Conservation (phyloP, 257 asterid species). For the Scutellaria baicalensis region DNA sequence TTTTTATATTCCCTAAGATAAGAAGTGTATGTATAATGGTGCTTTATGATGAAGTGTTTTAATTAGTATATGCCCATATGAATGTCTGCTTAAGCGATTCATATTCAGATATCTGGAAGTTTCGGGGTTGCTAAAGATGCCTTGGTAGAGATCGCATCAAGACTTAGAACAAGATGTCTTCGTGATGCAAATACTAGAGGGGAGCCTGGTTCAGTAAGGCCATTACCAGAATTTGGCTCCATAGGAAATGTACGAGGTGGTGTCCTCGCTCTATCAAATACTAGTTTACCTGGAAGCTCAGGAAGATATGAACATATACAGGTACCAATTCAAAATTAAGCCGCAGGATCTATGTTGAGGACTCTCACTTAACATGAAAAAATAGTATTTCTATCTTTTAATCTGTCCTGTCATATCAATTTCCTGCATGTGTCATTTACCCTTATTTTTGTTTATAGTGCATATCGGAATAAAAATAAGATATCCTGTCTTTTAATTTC, state of each 20-base stretch:
- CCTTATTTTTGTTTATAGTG: too few species aligned
- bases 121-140: constrained; percentile 70
- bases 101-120: constrained; percentile 64
- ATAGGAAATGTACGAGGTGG: constrained; percentile 31
- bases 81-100: constrained; percentile 9
- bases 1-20: constrained; percentile 3
- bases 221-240: constrained; percentile 41
- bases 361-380: neutral
- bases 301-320: constrained; percentile 47
- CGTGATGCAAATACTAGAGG: constrained; percentile 46
- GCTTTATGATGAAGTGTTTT: constrained; percentile 1
- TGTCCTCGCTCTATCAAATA: constrained; percentile 29
- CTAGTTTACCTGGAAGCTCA: constrained; percentile 35
- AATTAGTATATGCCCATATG: neutral
- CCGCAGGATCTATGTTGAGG: neutral
- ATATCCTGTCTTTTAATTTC: too few species aligned
- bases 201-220: constrained; percentile 43
- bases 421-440: too few species aligned
- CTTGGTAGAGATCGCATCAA: constrained; percentile 65
- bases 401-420: neutral
- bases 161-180: constrained; percentile 65
- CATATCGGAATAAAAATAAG: too few species aligned
- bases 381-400: neutral
- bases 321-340: constrained; percentile 28
- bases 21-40: constrained; percentile 6